A percentile compares a stretch with the other conserved stretches of the same genome.
phyloP scores from a whole-genome alignment of 768 basidiomycete species.

The Podaxis sp. region DNA sequence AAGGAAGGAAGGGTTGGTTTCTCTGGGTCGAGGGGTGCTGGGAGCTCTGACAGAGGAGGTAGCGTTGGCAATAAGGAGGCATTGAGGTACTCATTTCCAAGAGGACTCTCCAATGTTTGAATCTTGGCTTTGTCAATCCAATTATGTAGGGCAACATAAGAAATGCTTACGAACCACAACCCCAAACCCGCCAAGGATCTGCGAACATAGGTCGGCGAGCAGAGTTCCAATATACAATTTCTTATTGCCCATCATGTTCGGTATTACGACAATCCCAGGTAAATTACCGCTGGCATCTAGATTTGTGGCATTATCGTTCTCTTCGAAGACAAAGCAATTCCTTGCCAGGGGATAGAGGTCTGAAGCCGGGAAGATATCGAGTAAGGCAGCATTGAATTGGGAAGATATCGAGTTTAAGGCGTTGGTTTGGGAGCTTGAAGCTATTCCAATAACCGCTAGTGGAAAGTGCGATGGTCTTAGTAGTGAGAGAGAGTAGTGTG shows the following conservation, averaged over 20 bases:
- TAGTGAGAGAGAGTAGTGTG: conserved; percentile 65
- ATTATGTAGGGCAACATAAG: conserved; percentile 1
- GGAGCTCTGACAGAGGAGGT: conserved; percentile 58
- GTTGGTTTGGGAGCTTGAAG: conserved; percentile 58
- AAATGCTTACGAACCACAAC: conserved; percentile 55
- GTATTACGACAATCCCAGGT: conserved; percentile 72
- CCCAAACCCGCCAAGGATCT: conserved; percentile 82
- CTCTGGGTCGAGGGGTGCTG: conserved; percentile 49
- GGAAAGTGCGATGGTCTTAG: conserved; percentile 80
- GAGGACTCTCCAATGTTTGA: conserved; percentile 72
- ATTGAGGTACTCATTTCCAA: conserved; percentile 85
- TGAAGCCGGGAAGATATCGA: conserved; percentile 61
- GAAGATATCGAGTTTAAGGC: conserved; percentile 48
- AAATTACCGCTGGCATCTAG: conserved; percentile 52
- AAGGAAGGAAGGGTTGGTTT: conserved; percentile 40
- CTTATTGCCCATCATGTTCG: conserved; percentile 83
- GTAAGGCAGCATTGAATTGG: conserved; percentile 63
- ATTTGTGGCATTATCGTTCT: conserved; percentile 53
- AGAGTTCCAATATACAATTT: conserved; percentile 84
- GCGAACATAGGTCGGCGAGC: conserved; percentile 84
- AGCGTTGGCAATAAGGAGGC: conserved; percentile 58
- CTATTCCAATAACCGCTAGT: conserved; percentile 84
- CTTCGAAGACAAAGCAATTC: conserved; percentile 85
- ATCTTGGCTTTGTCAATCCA: conserved; percentile 40
- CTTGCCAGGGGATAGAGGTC: conserved; percentile 74